These are phyloP conservation scores for Lactifluus volemus DNA, from an alignment of 768 basidiomycete genomes.

Conservation along the genomic window DNA sequence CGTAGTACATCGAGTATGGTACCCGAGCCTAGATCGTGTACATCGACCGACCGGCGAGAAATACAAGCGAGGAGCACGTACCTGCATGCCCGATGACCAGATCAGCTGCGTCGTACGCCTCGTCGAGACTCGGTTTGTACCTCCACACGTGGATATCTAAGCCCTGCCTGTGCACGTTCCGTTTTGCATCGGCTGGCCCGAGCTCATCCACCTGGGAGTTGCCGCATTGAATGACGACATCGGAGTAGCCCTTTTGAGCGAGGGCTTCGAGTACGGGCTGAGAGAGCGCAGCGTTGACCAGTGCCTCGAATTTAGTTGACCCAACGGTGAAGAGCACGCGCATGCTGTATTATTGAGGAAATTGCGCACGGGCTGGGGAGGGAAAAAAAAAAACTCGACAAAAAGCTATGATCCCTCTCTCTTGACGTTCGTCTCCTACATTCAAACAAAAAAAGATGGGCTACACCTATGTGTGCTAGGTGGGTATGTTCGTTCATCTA, in stretches of 20 bases:
- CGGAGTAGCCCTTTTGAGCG: conserved; percentile 43
- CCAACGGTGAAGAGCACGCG: conserved; percentile 78
- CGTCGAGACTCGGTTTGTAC: conserved; percentile 66
- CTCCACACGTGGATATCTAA: conserved; percentile 57
- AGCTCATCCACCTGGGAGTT: conserved; percentile 43
- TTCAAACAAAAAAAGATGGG: conserved; percentile 48
- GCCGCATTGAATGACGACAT: conserved; percentile 72
- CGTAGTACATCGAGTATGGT: conserved; percentile 87
- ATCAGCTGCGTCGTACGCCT: conserved; percentile 56
- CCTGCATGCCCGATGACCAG: conserved; percentile 93
- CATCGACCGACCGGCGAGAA: not conserved
- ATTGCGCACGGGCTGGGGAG: not conserved
- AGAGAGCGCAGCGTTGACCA: conserved; percentile 55
- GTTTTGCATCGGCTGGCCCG: conserved; percentile 17
- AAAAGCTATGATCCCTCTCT: not conserved
- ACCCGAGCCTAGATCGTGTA: conserved; percentile 61
- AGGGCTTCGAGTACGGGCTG: conserved; percentile 50
- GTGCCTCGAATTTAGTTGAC: conserved; percentile 75
- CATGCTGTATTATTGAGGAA: conserved; percentile 15
- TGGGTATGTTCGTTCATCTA: conserved; percentile 17
- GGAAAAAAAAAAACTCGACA: not conserved
- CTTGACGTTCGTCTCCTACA: not conserved
- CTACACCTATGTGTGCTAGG: conserved; percentile 90
- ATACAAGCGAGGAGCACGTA: conserved; percentile 28
- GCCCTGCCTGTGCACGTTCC: conserved; percentile 27